These are phyloP conservation scores for Micractinium conductrix DNA, from an alignment of 139 green algal species.

Conservation along the genomic window DNA sequence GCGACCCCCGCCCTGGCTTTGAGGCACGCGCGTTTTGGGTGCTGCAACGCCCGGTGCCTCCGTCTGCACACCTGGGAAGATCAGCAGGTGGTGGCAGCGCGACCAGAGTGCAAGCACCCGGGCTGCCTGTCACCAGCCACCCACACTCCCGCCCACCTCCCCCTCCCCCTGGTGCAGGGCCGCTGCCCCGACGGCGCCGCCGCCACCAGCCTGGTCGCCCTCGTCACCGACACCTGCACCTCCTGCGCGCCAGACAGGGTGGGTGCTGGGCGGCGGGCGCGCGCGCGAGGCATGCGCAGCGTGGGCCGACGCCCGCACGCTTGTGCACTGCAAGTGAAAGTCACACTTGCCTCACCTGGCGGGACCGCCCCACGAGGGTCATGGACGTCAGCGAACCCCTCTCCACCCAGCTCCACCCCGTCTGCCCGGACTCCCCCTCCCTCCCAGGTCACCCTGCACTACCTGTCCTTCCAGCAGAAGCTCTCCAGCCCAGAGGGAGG, in stretches of 20 bases:
- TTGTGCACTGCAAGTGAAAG: too few relatives aligned
- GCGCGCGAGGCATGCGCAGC: too few relatives aligned
- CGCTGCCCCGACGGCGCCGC: background rate
- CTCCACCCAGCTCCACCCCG: too few relatives aligned
- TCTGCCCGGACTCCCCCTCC: too few relatives aligned
- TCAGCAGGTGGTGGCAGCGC: background rate
- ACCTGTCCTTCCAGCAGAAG: slow-evolving; percentile 38
- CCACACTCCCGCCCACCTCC: too few relatives aligned
- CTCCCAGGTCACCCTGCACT: slow-evolving; percentile 27
- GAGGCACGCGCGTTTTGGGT: background rate
- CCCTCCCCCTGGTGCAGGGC: slow-evolving; percentile 1
- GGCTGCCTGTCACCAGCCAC: too few relatives aligned
- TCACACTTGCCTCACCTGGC: too few relatives aligned
- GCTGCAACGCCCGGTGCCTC: background rate
- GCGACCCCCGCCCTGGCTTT: background rate
- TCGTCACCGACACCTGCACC: slow-evolving; percentile 26
- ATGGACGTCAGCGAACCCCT: too few relatives aligned
- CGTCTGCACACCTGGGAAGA: background rate
- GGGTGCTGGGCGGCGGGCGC: background rate
- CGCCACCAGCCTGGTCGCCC: background rate
- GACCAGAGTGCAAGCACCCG: too few relatives aligned
- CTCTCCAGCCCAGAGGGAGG: slow-evolving; percentile 12
- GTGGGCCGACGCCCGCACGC: too few relatives aligned
- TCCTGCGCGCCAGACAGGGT: slow-evolving; percentile 18
- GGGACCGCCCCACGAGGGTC: too few relatives aligned